Percentiles rank a stretch among this genome's conserved stretches.
phyloP scores from a whole-genome alignment of 495 filamentous ascomycete genomes.

The Aspergillus mulundensis region DNA sequence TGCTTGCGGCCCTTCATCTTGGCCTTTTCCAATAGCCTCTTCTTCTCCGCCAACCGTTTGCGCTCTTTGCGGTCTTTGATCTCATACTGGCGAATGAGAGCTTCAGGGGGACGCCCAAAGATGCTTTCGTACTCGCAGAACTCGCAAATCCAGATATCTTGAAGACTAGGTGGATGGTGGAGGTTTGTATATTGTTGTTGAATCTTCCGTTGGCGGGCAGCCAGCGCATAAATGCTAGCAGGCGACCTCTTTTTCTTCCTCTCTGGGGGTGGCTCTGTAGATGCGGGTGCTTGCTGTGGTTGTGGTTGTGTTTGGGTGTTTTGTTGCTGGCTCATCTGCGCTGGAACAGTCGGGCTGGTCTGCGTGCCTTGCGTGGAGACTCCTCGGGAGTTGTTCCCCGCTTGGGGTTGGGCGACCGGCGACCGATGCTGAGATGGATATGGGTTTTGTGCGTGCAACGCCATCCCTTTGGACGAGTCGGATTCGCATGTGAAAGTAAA shows the following conservation, averaged over 20 bases:
- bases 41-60: conserved; percentile 75
- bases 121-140: conserved; percentile 88
- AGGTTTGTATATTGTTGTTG: conserved; percentile 71
- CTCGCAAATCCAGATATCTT: conserved; percentile 92
- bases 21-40: conserved; percentile 83
- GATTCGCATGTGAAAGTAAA: conserved; percentile 92
- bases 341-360: conserved; percentile 53
- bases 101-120: conserved; percentile 75
- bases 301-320: conserved; percentile 20
- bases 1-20: conserved; percentile 90
- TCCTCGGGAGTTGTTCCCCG: conserved; percentile 31
- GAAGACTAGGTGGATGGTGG: conserved; percentile 65
- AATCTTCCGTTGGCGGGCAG: conserved; percentile 63
- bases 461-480: conserved; percentile 62
- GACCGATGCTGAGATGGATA: conserved; percentile 31
- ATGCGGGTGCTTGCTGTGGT: conserved; percentile 35
- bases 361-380: conserved; percentile 60
- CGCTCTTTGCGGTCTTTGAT: conserved; percentile 86
- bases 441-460: conserved; percentile 41
- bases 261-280: conserved; percentile 30
- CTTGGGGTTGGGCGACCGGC: conserved; percentile 27
- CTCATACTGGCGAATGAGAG: conserved; percentile 87
- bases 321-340: conserved; percentile 28
- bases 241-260: conserved; percentile 57
- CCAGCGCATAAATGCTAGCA: conserved; percentile 55